Conservation (phyloP, 164 flowering plant species). For the Aristolochia californica region DNA sequence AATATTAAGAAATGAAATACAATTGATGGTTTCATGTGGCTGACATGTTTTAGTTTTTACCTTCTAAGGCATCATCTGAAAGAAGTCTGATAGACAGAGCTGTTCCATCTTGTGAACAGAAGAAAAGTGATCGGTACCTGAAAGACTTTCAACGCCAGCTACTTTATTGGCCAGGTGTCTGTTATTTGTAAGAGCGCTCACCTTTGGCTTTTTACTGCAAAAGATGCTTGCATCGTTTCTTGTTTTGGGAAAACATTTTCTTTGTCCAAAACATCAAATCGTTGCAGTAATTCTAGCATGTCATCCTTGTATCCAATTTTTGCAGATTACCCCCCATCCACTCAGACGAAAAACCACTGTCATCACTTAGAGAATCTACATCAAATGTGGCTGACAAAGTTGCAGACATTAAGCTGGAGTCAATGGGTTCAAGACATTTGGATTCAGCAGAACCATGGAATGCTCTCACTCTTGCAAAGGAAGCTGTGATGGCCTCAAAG, state of each 20-base stretch:
- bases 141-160: conserved; percentile 42
- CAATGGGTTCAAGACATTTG: background rate
- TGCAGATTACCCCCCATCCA: conserved; percentile 42
- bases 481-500: conserved; percentile 67
- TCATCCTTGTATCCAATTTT: background rate
- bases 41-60: background rate
- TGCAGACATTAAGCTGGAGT: conserved; percentile 17
- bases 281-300: background rate
- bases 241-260: background rate
- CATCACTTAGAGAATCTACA: conserved; percentile 17
- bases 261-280: background rate
- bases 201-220: no score
- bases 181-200: conserved; percentile 37
- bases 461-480: conserved; percentile 54
- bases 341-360: conserved; percentile 9
- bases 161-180: conserved; percentile 46
- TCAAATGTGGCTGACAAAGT: conserved; percentile 7
- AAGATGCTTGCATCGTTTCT: conserved; percentile 14
- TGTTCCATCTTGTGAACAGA: conserved; percentile 20
- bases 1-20: no score
- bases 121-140: conserved; percentile 17
- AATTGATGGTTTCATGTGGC: no score
- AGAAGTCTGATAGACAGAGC: conserved; percentile 21
- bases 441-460: conserved; percentile 12
- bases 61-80: conserved; percentile 27